Base-by-base conservation (phyloP, 2,329 filamentous ascomycete genomes). In the Colletotrichum lini region DNA sequence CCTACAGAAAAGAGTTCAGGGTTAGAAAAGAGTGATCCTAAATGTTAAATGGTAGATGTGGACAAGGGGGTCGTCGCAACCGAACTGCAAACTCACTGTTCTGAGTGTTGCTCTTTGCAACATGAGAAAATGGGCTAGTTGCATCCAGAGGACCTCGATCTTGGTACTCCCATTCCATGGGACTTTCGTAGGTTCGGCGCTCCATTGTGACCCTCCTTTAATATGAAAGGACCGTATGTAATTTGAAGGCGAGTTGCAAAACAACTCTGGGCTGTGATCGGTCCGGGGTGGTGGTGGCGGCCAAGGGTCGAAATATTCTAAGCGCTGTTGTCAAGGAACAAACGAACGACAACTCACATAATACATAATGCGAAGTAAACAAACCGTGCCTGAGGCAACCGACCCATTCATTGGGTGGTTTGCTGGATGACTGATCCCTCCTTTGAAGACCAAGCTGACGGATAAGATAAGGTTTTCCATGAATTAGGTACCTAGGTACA, bases 91-190 rank as follows among this genome's bases (percentile, higher is more conserved):
- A 52, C 83, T 74, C 71, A 88, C 87, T 80, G 73, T 81, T 83
- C 60, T 83, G 80, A 58, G 79, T 78, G 59, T 77, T 79, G 52
- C 42, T 57, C 76, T 80, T 84, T 1, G 84, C 83, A 47, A 87
- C 84, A 73, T 89, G 87, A 23, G 86, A 84, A 78, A 91, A 92
- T 2, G 90, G 90, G 73, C 89, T 91, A 12, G 88, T 89, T 21
- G 85, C 85, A 80, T 92, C 90, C 72, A 89, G 80, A 21, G 89
- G 89, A 2, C 86, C 89, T 58, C 82, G 80, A 72, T 84, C 85
- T 75, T 91, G 86, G 78, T 90, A 92, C 78, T 92, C 88, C 88
- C 88, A 92, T 76, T 92, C 90, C 90, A 92, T 92, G 73, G 84
- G 89, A 72, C 88, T 84, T 80, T 91, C 89, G 73, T 84, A 87